Evolutionary conservation across 129 eudicot species (phyloP).

Genomic region (Dittrichia graveolens): DNA sequence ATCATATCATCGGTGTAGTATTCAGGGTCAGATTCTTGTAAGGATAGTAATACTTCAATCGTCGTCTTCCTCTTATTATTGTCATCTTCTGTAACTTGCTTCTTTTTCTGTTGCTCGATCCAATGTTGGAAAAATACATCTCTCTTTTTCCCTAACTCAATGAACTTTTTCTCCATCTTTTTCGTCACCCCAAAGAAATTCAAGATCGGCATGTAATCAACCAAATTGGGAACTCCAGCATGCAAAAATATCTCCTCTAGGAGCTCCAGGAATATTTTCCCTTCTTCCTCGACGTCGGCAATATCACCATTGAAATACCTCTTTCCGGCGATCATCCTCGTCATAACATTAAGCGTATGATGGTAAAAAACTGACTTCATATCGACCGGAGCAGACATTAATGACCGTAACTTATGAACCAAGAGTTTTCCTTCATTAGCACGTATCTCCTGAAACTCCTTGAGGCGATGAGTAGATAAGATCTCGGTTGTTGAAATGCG

Average conservation of each 20-base stretch:
- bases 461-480: slow-evolving; percentile 42
- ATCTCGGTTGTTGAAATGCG: slow-evolving; percentile 45
- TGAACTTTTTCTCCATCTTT: slow-evolving; percentile 39
- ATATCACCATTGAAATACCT: too few relatives aligned
- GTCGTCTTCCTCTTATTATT: slow-evolving; percentile 25
- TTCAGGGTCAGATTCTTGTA: slow-evolving; percentile 39
- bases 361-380: too few relatives aligned
- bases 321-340: too few relatives aligned
- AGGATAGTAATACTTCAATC: slow-evolving; percentile 37
- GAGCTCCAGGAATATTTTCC: slow-evolving; percentile 32
- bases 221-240: slow-evolving; percentile 27
- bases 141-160: slow-evolving; percentile 19
- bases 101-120: slow-evolving; percentile 27
- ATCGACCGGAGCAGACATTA: too few relatives aligned
- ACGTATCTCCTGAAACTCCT: too few relatives aligned
- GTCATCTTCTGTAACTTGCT: neutral
- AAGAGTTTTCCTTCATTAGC: too few relatives aligned
- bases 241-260: neutral
- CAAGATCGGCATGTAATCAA: slow-evolving; percentile 44
- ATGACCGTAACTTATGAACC: too few relatives aligned
- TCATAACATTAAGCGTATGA: too few relatives aligned
- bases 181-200: slow-evolving; percentile 29
- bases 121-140: slow-evolving; percentile 44
- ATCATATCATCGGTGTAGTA: too few relatives aligned
- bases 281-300: slow-evolving; percentile 24